Percentiles rank a stretch among this genome's conserved stretches.
phyloP scores from a whole-genome alignment of 2,329 filamentous ascomycete species.

The Aspergillus piperis region DNA sequence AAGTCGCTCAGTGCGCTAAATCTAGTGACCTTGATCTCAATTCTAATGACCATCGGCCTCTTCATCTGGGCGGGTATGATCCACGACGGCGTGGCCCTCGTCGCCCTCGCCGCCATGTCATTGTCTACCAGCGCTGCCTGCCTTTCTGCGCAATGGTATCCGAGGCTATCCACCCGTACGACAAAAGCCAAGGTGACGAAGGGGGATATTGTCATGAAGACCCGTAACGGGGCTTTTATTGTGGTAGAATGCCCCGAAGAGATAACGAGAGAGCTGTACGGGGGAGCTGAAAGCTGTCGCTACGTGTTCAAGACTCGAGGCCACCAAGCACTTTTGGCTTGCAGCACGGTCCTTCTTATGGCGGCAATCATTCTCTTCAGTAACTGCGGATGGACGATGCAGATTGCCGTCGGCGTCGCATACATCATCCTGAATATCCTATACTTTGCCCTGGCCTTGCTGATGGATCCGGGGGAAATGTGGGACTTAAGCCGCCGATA shows the following conservation, averaged over 20 bases:
- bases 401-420: slow-evolving; percentile 58
- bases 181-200: slow-evolving; percentile 52
- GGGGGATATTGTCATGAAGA: slow-evolving; percentile 64
- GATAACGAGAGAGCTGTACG: slow-evolving; percentile 63
- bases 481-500: slow-evolving; percentile 61
- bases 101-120: slow-evolving; percentile 57
- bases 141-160: slow-evolving; percentile 60
- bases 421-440: slow-evolving; percentile 63
- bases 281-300: slow-evolving; percentile 60
- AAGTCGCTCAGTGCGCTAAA: slow-evolving; percentile 56
- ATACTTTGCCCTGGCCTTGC: slow-evolving; percentile 59
- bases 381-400: slow-evolving; percentile 63
- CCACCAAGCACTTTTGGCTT: slow-evolving; percentile 58
- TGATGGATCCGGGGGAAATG: slow-evolving; percentile 48
- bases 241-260: slow-evolving; percentile 61
- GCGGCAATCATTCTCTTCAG: slow-evolving; percentile 62
- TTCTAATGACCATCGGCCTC: slow-evolving; percentile 32
- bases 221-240: slow-evolving; percentile 61
- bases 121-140: slow-evolving; percentile 57
- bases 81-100: slow-evolving; percentile 54
- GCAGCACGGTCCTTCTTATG: slow-evolving; percentile 64
- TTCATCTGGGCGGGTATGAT: slow-evolving; percentile 33
- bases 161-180: slow-evolving; percentile 55
- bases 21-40: slow-evolving; percentile 56
- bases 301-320: slow-evolving; percentile 52